These are phyloP conservation scores for Massospora cicadina DNA, from an alignment of 371 early-diverging fungal genomes.

Conservation along the genomic window DNA sequence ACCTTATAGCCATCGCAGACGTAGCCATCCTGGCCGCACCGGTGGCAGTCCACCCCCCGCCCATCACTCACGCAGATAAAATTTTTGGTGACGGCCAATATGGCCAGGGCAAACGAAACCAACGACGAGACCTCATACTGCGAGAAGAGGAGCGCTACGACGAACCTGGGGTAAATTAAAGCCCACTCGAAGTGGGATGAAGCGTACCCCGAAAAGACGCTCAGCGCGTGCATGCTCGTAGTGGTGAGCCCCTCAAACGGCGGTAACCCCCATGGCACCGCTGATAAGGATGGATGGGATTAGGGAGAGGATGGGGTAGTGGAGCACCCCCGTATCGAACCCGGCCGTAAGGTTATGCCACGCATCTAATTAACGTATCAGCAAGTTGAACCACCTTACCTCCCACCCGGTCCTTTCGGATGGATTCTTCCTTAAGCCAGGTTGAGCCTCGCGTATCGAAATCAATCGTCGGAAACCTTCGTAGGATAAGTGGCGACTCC, in stretches of 20 bases:
- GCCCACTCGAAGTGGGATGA: too few species aligned
- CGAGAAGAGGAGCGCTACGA: slow-evolving; percentile 36
- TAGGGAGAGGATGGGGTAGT: background rate
- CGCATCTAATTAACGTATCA: background rate
- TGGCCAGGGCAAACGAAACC: slow-evolving; percentile 27
- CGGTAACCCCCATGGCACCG: background rate
- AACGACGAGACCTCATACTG: slow-evolving; percentile 33
- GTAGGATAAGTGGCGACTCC: background rate
- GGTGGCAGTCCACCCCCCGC: slow-evolving; percentile 25
- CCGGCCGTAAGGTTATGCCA: slow-evolving; percentile 9
- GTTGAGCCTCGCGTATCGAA: background rate
- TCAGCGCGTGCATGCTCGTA: slow-evolving; percentile 6
- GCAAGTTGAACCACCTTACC: background rate
- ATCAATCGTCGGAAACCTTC: background rate
- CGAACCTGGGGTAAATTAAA: slow-evolving; percentile 21
- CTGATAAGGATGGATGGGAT: slow-evolving; percentile 5
- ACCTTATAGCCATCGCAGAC: slow-evolving; percentile 32
- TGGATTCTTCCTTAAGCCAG: background rate
- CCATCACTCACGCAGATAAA: slow-evolving; percentile 37
- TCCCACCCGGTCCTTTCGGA: slow-evolving; percentile 8
- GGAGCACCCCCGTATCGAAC: slow-evolving; percentile 4
- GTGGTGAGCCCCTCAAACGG: background rate
- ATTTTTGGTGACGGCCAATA: slow-evolving; percentile 31
- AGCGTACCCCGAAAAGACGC: slow-evolving; percentile 8
- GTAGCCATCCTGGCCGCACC: slow-evolving; percentile 24